A percentile compares a stretch with the other conserved stretches of the same genome.
These are phyloP conservation scores for Urtica urens DNA, from an alignment of 306 rosid species.

Conservation along the genomic window DNA sequence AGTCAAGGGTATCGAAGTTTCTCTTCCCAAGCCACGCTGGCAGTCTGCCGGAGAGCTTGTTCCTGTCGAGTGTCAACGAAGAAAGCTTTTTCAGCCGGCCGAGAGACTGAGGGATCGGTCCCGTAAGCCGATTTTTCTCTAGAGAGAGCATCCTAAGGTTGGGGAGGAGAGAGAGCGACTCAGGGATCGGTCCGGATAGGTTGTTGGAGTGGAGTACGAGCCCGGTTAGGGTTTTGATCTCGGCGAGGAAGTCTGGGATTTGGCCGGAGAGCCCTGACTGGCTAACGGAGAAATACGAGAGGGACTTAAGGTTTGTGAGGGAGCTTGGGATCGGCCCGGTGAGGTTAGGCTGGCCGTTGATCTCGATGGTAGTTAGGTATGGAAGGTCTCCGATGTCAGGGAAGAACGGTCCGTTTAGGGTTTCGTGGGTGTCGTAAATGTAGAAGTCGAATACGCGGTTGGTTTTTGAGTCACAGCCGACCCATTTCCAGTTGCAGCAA, in stretches of 20 bases:
- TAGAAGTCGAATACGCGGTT: not conserved
- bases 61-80: slow-evolving; percentile 25
- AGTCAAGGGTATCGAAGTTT: slow-evolving; percentile 19
- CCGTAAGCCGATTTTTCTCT: slow-evolving; percentile 23
- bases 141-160: slow-evolving; percentile 17
- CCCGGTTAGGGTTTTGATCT: slow-evolving; percentile 19
- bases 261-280: slow-evolving; percentile 43
- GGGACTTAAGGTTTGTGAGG: slow-evolving; percentile 36
- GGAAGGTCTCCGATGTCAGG: slow-evolving; percentile 57
- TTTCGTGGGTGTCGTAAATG: not conserved
- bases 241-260: slow-evolving; percentile 43
- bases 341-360: slow-evolving; percentile 45
- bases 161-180: slow-evolving; percentile 11
- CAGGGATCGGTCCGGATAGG: slow-evolving; percentile 21
- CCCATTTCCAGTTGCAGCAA: slow-evolving; percentile 2
- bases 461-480: not conserved
- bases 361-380: slow-evolving; percentile 24
- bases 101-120: not conserved
- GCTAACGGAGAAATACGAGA: slow-evolving; percentile 30
- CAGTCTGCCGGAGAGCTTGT: slow-evolving; percentile 41
- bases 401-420: slow-evolving; percentile 24
- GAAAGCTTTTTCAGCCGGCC: not conserved
- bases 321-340: slow-evolving; percentile 50
- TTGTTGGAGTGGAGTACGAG: slow-evolving; percentile 32
- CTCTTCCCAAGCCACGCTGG: slow-evolving; percentile 30